phyloP scores from a whole-genome alignment of 2,329 filamentous ascomycete genomes.

The Fusarium sp. region DNA sequence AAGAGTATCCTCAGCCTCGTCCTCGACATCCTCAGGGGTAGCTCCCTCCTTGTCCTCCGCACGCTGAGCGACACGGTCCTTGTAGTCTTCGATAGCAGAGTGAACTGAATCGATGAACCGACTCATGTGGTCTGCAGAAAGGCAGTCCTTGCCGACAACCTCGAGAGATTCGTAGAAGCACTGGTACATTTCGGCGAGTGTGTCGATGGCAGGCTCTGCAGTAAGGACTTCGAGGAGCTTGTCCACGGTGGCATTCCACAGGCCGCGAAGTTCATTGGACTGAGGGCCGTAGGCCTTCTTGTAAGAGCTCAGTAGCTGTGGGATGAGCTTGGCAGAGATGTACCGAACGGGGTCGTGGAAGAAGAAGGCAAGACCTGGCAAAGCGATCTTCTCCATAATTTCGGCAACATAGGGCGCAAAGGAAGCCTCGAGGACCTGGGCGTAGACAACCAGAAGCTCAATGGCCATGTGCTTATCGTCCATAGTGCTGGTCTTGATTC shows the following conservation, averaged over 20 bases:
- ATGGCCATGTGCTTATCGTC: conserved; percentile 99
- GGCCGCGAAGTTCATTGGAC: conserved; percentile 79
- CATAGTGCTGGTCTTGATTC: conserved; percentile 95
- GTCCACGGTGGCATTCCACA: conserved; percentile 88
- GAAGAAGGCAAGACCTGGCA: conserved; percentile 96
- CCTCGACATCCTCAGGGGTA: conserved; percentile 88
- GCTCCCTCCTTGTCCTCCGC: conserved; percentile 80
- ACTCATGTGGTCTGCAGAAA: conserved; percentile 81
- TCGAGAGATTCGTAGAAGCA: conserved; percentile 99
- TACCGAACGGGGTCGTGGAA: conserved; percentile 98
- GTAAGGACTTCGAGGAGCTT: conserved; percentile 94
- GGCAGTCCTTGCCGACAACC: conserved; percentile 86
- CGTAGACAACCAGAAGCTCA: conserved; percentile 96
- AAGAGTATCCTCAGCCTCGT: conserved; percentile 85
- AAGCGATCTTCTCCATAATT: conserved; percentile 95
- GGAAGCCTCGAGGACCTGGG: conserved; percentile 90
- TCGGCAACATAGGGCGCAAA: conserved; percentile 93
- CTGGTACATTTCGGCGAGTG: conserved; percentile 98
- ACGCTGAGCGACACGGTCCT: conserved; percentile 83
- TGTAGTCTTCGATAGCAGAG: conserved; percentile 91
- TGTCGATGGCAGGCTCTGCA: conserved; percentile 94
- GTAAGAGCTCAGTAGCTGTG: conserved; percentile 91
- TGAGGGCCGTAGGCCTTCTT: conserved; percentile 88
- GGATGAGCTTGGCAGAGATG: conserved; percentile 93
- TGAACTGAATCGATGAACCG: conserved; percentile 88